phyloP scores from a whole-genome alignment of 768 basidiomycete genomes.

The Panaeolus papilionaceus region DNA sequence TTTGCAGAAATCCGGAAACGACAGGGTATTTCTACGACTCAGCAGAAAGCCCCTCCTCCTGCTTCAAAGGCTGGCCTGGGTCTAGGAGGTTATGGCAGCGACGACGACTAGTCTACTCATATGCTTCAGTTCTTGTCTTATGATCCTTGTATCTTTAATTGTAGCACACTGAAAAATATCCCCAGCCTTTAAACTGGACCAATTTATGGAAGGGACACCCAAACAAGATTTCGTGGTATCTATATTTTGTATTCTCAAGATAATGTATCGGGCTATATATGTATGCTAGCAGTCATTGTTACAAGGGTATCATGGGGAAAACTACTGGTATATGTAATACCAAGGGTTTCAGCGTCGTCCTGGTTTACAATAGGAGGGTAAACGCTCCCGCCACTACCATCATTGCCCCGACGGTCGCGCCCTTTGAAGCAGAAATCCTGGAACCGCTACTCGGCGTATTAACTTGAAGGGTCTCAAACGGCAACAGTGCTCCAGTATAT shows the following conservation, averaged over 20 bases:
- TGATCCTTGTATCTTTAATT: slow-evolving; percentile 11
- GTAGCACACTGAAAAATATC: background rate
- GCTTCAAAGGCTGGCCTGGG: slow-evolving; percentile 56
- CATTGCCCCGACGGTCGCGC: background rate
- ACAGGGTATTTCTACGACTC: slow-evolving; percentile 48
- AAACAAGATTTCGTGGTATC: background rate
- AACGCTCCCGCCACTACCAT: background rate
- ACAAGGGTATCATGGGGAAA: background rate
- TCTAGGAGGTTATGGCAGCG: slow-evolving; percentile 82
- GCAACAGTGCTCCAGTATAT: background rate
- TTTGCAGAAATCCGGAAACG: slow-evolving; percentile 87
- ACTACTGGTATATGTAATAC: background rate
- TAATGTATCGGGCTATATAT: background rate
- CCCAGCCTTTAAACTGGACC: background rate
- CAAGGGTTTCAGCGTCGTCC: background rate
- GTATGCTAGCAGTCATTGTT: background rate
- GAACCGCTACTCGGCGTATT: background rate
- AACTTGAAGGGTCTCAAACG: background rate
- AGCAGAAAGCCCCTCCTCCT: slow-evolving; percentile 36
- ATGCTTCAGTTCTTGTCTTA: slow-evolving; percentile 23
- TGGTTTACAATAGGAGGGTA: background rate
- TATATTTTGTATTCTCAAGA: background rate
- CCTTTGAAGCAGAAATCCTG: background rate
- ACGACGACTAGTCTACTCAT: slow-evolving; percentile 43
- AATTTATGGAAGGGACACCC: background rate